A percentile compares a stretch with the other conserved stretches of the same genome.
Evolutionary conservation across 139 green algal genomes (phyloP).

Genomic region (Astrephomene gubernaculifera): DNA sequence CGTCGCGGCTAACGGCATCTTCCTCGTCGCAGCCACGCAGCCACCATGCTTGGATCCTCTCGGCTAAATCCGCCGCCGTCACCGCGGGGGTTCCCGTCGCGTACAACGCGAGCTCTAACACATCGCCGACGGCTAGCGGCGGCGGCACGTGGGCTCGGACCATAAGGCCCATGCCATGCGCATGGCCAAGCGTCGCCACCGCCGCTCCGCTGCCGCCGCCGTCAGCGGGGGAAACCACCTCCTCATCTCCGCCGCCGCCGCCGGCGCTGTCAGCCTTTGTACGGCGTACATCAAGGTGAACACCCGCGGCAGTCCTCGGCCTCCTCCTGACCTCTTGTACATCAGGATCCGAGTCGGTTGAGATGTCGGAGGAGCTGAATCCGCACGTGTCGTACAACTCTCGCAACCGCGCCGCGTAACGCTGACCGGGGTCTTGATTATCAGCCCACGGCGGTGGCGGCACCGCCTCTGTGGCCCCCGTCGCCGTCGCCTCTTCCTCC

Average conservation of each 20-base stretch:
- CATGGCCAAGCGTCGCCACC: constrained; percentile 23
- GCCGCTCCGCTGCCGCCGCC: not conserved
- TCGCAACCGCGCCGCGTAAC: not conserved
- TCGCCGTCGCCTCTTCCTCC: not conserved
- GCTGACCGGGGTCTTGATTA: not conserved
- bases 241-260: not conserved
- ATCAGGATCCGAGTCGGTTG: not conserved
- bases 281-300: too few relatives aligned
- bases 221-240: not conserved
- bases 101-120: constrained; percentile 28
- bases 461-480: not conserved
- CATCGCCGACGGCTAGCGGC: not conserved
- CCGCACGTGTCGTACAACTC: constrained; percentile 9
- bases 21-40: not conserved
- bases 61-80: not conserved
- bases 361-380: constrained; percentile 28
- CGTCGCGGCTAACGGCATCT: not conserved
- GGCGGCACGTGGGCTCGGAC: constrained; percentile 1
- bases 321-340: not conserved
- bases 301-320: not conserved
- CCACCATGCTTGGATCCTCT: constrained; percentile 23
- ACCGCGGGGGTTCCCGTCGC: constrained; percentile 4
- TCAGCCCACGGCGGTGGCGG: not conserved
- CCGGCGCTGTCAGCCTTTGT: too few relatives aligned
- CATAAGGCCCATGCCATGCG: constrained; percentile 30